These are phyloP conservation scores for Clavispora vitiphila DNA, from an alignment of 805 yeast species.

Conservation along the genomic window DNA sequence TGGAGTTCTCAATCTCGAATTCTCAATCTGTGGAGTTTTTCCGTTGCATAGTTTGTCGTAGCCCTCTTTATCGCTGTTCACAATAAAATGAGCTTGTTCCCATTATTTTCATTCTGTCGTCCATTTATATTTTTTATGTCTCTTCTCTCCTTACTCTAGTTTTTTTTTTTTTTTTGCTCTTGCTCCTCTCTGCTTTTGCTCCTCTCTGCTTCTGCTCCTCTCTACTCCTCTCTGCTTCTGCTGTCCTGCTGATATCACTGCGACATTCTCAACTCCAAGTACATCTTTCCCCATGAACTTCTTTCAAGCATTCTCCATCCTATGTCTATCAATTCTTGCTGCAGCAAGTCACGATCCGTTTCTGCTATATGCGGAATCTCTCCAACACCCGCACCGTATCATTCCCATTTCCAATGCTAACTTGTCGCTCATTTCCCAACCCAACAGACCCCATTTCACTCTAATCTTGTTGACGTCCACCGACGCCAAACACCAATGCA, in stretches of 20 bases:
- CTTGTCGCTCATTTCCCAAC: conserved; percentile 8
- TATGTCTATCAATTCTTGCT: neutral
- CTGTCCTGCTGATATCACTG: no score
- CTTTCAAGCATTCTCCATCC: neutral
- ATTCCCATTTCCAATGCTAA: conserved; percentile 9
- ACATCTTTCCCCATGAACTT: neutral
- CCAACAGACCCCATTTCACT: conserved; percentile 42
- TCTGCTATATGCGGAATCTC: neutral
- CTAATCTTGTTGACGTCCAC: conserved; percentile 52
- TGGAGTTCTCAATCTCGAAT: no score
- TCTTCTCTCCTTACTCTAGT: no score
- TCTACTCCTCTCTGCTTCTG: neutral
- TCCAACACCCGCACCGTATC: conserved; percentile 5
- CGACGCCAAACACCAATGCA: conserved; percentile 40
- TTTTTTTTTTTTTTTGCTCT: no score
- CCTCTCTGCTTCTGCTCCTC: neutral
- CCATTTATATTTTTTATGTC: no score
- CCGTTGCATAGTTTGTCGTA: no score
- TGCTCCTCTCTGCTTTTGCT: no score
- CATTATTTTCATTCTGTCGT: no score
- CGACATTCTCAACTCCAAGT: neutral
- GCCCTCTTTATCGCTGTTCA: no score
- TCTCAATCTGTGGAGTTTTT: no score
- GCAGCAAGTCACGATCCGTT: neutral
- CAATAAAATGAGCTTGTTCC: no score